A percentile compares a stretch with the other conserved stretches of the same genome.
Evolutionary conservation across 2,329 filamentous ascomycete species (phyloP).

Genomic region (Colletotrichum melonis): DNA sequence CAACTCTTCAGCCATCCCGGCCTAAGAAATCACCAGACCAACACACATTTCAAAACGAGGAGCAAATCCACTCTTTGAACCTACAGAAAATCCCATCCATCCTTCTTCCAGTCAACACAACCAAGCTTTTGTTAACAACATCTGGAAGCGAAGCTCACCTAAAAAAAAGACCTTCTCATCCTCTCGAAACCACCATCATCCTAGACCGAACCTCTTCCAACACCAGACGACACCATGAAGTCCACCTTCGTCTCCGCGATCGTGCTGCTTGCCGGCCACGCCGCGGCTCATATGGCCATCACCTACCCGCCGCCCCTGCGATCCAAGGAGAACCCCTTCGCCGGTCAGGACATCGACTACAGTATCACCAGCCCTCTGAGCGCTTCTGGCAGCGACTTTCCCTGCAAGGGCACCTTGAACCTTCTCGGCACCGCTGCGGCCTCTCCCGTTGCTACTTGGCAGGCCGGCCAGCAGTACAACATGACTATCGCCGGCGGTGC

Average conservation of each 20-base stretch:
- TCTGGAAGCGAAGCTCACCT: background rate
- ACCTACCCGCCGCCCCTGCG: constrained; percentile 62
- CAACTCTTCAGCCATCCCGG: background rate
- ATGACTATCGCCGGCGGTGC: constrained; percentile 73
- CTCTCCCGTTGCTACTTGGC: constrained; percentile 68
- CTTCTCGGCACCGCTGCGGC: constrained; percentile 62
- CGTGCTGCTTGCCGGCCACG: constrained; percentile 54
- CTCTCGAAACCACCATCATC: background rate
- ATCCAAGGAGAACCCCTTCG: constrained; percentile 63
- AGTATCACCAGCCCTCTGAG: constrained; percentile 76
- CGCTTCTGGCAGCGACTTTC: constrained; percentile 72
- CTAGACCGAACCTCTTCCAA: constrained; percentile 20
- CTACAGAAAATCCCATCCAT: background rate
- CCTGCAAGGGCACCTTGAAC: constrained; percentile 76
- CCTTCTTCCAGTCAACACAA: too few relatives aligned
- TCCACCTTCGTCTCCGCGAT: constrained; percentile 2
- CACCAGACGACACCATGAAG: constrained; percentile 41
- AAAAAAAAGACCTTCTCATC: background rate
- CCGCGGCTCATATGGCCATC: constrained; percentile 69
- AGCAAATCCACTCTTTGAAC: constrained; percentile 28
- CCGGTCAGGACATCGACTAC: constrained; percentile 68
- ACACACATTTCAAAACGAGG: constrained; percentile 16
- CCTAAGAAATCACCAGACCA: constrained; percentile 3
- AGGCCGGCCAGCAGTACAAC: constrained; percentile 70
- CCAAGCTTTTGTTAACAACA: constrained; percentile 18